Evolutionary conservation across 1,284 basidiomycete genomes (phyloP), one percentile per base, ranked within the genome.

Genomic region (Pseudozyma sp.): DNA sequence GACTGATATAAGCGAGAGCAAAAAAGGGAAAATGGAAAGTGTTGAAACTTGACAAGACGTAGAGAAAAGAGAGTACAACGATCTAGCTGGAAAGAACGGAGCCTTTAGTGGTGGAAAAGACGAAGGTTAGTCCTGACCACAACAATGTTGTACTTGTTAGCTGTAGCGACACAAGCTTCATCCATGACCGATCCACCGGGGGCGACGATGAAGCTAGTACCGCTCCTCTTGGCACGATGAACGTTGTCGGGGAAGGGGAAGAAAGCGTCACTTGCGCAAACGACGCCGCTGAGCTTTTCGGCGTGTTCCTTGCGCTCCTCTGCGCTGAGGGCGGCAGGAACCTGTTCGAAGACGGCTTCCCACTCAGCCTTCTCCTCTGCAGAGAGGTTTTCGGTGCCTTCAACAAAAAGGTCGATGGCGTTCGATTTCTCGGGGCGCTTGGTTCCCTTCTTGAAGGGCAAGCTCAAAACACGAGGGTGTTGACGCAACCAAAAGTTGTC

Each of bases 241-340:
- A 99, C 96, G 83, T 99, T 99, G 86, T 99, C 97, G 9, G 95
- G 91, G 91, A 99, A 99, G 43, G 96, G 96, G 93, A 99, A 99
- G 89, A 99, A 99, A 63, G 96, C 96, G 82, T 99, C 97, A 75
- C 92, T 94, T 40, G 93, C 93, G 86, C 95, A 95, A 8, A 92
- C 91, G 52, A 99, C 96, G 39, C 90, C 92, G 58, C 91, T 66
- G 31, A 85, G 70, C 57, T 70, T 52, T n/a, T 60, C 66, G n/a
- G 76, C 73, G 59, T 83, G 81, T 63, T 75, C 59, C 50, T 65
- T 75, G 21, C 90, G 91, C 87, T 97, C 95, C 78, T 89, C 88
- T 19, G 87, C 88, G 18, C 87, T 90, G 72, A 99, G 87, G 18
- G 91, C 87, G 70, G 86, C 87, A 0, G 95, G 93, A 10, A 90